These are phyloP conservation scores for Saccharomycopsis microspora DNA, from an alignment of 805 yeast genomes.

Conservation along the genomic window DNA sequence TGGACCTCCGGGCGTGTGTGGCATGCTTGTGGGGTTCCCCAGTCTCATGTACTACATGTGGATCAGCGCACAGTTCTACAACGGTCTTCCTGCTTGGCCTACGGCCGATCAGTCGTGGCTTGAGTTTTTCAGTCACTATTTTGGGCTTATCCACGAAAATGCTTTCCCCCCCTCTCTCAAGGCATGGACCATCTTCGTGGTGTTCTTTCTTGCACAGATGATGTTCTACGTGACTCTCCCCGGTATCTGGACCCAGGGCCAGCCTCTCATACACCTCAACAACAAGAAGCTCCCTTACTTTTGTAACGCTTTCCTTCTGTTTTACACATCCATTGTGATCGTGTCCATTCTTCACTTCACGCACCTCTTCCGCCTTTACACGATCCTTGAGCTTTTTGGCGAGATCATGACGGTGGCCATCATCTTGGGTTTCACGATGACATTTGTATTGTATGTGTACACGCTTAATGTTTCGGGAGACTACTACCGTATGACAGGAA, in stretches of 20 bases:
- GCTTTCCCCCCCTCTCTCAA: conserved; percentile 45
- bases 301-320: conserved; percentile 85
- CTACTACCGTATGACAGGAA: conserved; percentile 87
- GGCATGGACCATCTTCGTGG: conserved; percentile 62
- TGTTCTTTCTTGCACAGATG: conserved; percentile 60
- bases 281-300: conserved; percentile 78
- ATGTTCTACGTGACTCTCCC: conserved; percentile 75
- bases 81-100: conserved; percentile 67
- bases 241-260: conserved; percentile 92
- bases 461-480: conserved; percentile 58
- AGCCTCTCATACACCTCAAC: conserved; percentile 74
- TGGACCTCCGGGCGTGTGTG: conserved; percentile 79
- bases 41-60: conserved; percentile 93
- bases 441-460: conserved; percentile 59
- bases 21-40: conserved; percentile 92
- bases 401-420: conserved; percentile 91
- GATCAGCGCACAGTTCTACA: conserved; percentile 75
- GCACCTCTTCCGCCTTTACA: conserved; percentile 62
- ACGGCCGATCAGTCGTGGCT: conserved; percentile 39
- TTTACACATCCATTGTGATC: conserved; percentile 55
- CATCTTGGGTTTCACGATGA: conserved; percentile 57
- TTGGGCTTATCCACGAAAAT: conserved; percentile 33
- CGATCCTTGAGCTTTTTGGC: conserved; percentile 73
- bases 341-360: conserved; percentile 58
- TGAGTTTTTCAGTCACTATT: conserved; percentile 35